Evolutionary conservation across 2,329 filamentous ascomycete species (phyloP).

Genomic region (Sporothrix dimorphospora): DNA sequence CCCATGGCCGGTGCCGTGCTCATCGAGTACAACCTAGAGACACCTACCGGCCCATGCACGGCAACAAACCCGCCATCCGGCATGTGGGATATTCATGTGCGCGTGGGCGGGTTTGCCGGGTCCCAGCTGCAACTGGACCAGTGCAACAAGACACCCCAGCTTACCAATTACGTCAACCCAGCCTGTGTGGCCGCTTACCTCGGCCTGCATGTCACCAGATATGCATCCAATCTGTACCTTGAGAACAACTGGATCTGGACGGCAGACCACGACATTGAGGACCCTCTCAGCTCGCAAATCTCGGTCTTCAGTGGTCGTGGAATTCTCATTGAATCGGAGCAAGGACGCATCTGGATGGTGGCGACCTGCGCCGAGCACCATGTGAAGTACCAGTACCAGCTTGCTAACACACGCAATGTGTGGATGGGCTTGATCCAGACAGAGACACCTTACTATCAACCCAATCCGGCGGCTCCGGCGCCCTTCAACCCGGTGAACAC

Average conservation of each 20-base stretch:
- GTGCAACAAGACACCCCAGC: slow-evolving; percentile 60
- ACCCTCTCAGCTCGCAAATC: slow-evolving; percentile 39
- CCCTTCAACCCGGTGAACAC: slow-evolving; percentile 51
- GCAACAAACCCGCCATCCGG: slow-evolving; percentile 47
- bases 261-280: slow-evolving; percentile 56
- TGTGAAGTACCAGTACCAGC: slow-evolving; percentile 66
- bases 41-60: slow-evolving; percentile 38
- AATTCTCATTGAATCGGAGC: slow-evolving; percentile 43
- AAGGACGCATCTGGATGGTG: slow-evolving; percentile 57
- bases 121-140: slow-evolving; percentile 68
- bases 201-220: slow-evolving; percentile 48
- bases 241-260: slow-evolving; percentile 58
- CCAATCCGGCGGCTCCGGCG: slow-evolving; percentile 56
- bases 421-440: slow-evolving; percentile 66
- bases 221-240: slow-evolving; percentile 46
- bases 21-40: slow-evolving; percentile 72
- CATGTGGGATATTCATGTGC: slow-evolving; percentile 76
- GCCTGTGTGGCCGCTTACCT: slow-evolving; percentile 46
- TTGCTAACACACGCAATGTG: slow-evolving; percentile 59
- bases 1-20: slow-evolving; percentile 68
- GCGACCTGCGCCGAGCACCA: slow-evolving; percentile 65
- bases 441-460: slow-evolving; percentile 69
- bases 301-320: slow-evolving; percentile 42
- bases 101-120: slow-evolving; percentile 72
- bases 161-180: slow-evolving; percentile 38